phyloP scores from a whole-genome alignment of 1,284 basidiomycete genomes.

The Schizophyllum amplum region DNA sequence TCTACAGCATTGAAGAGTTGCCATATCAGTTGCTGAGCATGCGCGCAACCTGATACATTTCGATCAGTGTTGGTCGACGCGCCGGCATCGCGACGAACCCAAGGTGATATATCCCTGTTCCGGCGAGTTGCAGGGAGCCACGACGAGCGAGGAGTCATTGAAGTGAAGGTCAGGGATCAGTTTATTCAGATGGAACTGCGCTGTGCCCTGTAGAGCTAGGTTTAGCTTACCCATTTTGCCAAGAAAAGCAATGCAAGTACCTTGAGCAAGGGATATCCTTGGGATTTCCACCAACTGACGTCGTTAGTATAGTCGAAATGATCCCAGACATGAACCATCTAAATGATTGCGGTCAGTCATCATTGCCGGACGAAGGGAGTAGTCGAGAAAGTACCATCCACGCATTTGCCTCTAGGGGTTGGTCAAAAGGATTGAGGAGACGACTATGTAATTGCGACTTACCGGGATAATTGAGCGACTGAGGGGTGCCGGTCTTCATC shows the following conservation, averaged over 20 bases:
- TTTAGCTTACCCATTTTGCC: not conserved
- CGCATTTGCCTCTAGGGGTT: constrained; percentile 43
- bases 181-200: constrained; percentile 64
- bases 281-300: constrained; percentile 55
- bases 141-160: constrained; percentile 63
- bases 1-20: constrained; percentile 62
- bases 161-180: constrained; percentile 54
- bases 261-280: constrained; percentile 70
- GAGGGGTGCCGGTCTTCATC: constrained; percentile 56
- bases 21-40: constrained; percentile 67
- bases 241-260: constrained; percentile 22
- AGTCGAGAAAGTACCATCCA: constrained; percentile 64
- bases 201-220: constrained; percentile 38
- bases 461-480: constrained; percentile 70
- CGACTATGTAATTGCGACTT: constrained; percentile 9
- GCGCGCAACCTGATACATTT: constrained; percentile 50
- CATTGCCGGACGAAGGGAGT: not conserved
- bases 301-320: constrained; percentile 69
- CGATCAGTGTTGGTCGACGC: not conserved
- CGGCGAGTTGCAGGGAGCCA: constrained; percentile 67
- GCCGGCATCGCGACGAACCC: constrained; percentile 18
- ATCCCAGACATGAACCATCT: constrained; percentile 76
- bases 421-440: not conserved
- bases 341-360: not conserved
- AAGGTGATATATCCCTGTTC: constrained; percentile 65